Evolutionary conservation across 1,284 basidiomycete species (phyloP), one percentile per base, ranked within the genome.

Genomic region (Entoloma clypeatum): DNA sequence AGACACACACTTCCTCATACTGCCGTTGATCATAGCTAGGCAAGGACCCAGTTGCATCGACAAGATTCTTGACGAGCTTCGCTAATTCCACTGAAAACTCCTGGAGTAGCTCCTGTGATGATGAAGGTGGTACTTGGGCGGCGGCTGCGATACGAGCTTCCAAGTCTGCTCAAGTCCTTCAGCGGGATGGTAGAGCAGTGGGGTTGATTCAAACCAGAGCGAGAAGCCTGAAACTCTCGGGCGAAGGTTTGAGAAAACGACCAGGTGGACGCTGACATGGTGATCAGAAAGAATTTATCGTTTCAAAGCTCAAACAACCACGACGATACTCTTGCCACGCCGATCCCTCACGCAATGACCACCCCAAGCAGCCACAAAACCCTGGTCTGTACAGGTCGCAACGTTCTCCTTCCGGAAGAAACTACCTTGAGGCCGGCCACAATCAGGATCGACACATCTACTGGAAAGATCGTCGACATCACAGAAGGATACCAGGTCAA

Each of bases 21-120:
- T 78, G 78, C 44, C 80, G 70, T 54, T 85, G 85, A 59, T 88
- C 86, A 56, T 86, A 89, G 28, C 73, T 65, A 4, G 87, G 83
- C 27, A 91, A 62, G 43, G 70, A 76, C 3, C 71, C 67, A 5
- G 74, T 76, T 5, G 79, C 81, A 53, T 79, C 81, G 1, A 71
- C 66, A 13, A 88, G 67, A 14, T 64, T 67, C 51, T 80, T 85
- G 27, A 75, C 68, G 35, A 86, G 59, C 45, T 71, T 72, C 4
- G 75, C 71, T 21, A 79, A 56, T 33, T 72, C 69, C 14, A 60
- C 47, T 4, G 71, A 59, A 14, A 77, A 43, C 16, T 55, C 56
- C 35, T 70, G 65, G 7, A 77, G 32, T n/a, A 42, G 43, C 16
- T 60, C 61, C 14, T 54, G 44, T 10, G 59, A 41, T 7, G 43